These are phyloP conservation scores for Colletotrichum tanaceti DNA, from an alignment of 2,329 filamentous ascomycete genomes.

Conservation along the genomic window DNA sequence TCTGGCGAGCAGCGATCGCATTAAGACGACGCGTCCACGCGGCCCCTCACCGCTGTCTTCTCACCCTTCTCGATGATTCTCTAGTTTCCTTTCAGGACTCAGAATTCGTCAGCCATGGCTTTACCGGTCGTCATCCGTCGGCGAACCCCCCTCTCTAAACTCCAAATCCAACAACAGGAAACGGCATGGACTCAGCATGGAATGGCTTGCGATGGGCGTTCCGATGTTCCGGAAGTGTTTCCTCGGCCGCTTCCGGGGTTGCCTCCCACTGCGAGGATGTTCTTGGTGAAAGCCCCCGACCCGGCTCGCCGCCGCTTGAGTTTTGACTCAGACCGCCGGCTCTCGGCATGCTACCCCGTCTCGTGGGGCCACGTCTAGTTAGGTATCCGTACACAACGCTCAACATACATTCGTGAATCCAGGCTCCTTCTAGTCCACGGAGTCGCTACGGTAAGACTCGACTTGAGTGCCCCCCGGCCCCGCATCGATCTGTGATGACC, in stretches of 20 bases:
- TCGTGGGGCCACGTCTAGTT: too few species aligned
- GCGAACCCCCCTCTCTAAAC: background rate
- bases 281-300: background rate
- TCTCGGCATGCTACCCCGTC: background rate
- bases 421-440: background rate
- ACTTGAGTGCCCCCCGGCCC: background rate
- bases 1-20: background rate
- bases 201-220: conserved; percentile 9
- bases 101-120: background rate
- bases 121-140: background rate
- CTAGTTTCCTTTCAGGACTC: too few species aligned
- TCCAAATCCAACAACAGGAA: background rate
- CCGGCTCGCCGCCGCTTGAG: background rate
- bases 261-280: background rate
- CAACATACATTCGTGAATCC: background rate
- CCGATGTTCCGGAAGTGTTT: background rate
- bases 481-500: background rate
- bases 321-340: background rate
- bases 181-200: too few species aligned
- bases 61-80: background rate
- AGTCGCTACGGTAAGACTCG: background rate
- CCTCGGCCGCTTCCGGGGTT: background rate
- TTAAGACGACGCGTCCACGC: conserved; percentile 18
- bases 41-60: conserved; percentile 1
- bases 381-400: too few species aligned